Evolutionary conservation across 768 basidiomycete genomes (phyloP).

Genomic region (Boletus sp.): DNA sequence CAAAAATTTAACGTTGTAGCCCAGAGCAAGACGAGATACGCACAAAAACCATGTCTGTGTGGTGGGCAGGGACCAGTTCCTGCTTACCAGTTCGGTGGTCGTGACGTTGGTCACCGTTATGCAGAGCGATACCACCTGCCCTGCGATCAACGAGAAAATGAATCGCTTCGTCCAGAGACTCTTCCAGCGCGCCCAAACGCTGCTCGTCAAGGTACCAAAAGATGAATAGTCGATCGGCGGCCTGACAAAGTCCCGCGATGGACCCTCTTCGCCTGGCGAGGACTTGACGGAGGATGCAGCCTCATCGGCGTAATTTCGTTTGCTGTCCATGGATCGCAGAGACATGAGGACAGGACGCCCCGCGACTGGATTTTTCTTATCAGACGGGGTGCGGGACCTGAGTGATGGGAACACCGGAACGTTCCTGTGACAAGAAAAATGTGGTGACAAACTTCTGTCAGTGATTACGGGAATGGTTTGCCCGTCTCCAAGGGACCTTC

Average conservation of each 20-base stretch:
- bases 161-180: constrained; percentile 82
- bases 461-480: not conserved
- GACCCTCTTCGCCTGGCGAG: not conserved
- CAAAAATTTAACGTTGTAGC: not conserved
- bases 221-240: constrained; percentile 72
- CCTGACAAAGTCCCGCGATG: constrained; percentile 24
- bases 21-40: constrained; percentile 26
- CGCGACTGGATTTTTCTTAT: constrained; percentile 11
- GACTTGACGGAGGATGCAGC: not conserved
- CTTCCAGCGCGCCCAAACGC: constrained; percentile 58
- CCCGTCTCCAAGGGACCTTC: no score
- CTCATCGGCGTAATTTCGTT: constrained; percentile 22
- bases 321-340: constrained; percentile 23
- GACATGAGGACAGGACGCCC: constrained; percentile 5
- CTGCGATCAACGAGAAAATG: constrained; percentile 64
- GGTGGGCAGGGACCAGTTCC: constrained; percentile 73
- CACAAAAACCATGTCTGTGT: constrained; percentile 86
- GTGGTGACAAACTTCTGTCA: constrained; percentile 19
- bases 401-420: constrained; percentile 13
- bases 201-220: constrained; percentile 47
- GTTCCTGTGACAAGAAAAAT: not conserved
- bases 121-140: constrained; percentile 82
- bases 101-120: constrained; percentile 89
- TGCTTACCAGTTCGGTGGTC: constrained; percentile 69
- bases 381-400: not conserved